A percentile compares a stretch with the other conserved stretches of the same genome.
Evolutionary conservation across 2,329 filamentous ascomycete species (phyloP).

Genomic region (Hypoxylon sp.): DNA sequence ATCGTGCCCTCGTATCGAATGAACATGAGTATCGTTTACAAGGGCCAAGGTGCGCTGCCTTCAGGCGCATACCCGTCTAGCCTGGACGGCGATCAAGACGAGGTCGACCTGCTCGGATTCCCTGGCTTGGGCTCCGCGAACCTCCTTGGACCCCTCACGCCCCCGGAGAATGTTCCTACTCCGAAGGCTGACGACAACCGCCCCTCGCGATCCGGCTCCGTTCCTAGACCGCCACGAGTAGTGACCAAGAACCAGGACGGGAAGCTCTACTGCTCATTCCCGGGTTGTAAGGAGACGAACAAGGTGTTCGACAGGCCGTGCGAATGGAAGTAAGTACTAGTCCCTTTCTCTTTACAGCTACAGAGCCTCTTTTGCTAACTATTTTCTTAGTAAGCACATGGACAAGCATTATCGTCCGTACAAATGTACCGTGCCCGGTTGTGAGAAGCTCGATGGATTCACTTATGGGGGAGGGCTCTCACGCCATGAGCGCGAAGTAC

Average conservation of each 20-base stretch:
- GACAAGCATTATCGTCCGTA: slow-evolving; percentile 97
- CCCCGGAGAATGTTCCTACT: slow-evolving; percentile 24
- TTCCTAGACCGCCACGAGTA: slow-evolving; percentile 72
- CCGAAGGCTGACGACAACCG: slow-evolving; percentile 36
- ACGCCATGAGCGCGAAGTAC: slow-evolving; percentile 93
- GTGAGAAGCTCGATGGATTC: slow-evolving; percentile 93
- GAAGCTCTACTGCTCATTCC: slow-evolving; percentile 82
- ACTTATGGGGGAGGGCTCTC: slow-evolving; percentile 94
- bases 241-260: slow-evolving; percentile 76
- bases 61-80: slow-evolving; percentile 65
- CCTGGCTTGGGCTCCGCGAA: slow-evolving; percentile 45
- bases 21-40: slow-evolving; percentile 68
- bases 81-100: slow-evolving; percentile 51
- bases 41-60: slow-evolving; percentile 65
- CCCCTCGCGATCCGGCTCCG: slow-evolving; percentile 64
- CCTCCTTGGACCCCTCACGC: slow-evolving; percentile 40
- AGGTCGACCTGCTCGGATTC: slow-evolving; percentile 58
- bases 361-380: slow-evolving; percentile 44
- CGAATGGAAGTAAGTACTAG: slow-evolving; percentile 87
- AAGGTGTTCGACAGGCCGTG: slow-evolving; percentile 84
- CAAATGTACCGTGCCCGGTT: slow-evolving; percentile 84
- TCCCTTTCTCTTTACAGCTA: slow-evolving; percentile 15
- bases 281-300: slow-evolving; percentile 76
- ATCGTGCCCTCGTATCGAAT: slow-evolving; percentile 45
- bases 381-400: slow-evolving; percentile 87